A percentile compares a stretch with the other conserved stretches of the same genome.
Conservation (phyloP, 225 moss, liverwort and hornwort species). For the Antitrichia curtipendula region DNA sequence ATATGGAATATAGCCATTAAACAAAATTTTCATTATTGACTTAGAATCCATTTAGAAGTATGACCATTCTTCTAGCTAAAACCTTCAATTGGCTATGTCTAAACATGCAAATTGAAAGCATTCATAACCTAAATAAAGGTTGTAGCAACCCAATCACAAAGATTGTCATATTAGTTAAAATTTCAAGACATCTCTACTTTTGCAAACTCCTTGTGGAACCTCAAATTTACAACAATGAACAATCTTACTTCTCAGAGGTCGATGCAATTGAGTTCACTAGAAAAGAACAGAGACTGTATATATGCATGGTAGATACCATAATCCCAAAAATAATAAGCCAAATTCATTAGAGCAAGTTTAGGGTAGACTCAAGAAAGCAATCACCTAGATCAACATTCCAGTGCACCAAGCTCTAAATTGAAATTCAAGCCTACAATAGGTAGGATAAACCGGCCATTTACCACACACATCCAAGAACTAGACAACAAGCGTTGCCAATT, state of each 20-base stretch:
- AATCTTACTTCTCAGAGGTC: not conserved
- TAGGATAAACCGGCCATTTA: too few relatives aligned
- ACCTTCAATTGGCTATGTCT: too few relatives aligned
- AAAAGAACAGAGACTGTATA: not conserved
- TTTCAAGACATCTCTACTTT: not conserved
- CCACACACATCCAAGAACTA: too few relatives aligned
- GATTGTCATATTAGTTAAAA: not conserved
- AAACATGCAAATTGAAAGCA: not conserved
- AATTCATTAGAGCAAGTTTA: too few relatives aligned
- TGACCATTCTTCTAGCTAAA: not conserved
- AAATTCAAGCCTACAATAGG: not conserved
- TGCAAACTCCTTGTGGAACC: not conserved
- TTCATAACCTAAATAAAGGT: not conserved
- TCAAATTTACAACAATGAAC: not conserved
- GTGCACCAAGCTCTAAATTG: too few relatives aligned
- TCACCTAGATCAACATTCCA: not conserved
- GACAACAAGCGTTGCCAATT: too few relatives aligned
- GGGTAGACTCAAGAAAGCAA: too few relatives aligned
- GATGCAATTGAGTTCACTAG: not conserved
- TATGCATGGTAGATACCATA: not conserved
- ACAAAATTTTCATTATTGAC: too few relatives aligned
- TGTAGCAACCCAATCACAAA: not conserved
- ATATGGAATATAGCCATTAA: too few relatives aligned
- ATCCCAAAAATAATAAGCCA: too few relatives aligned
- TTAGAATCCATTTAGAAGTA: not conserved